Evolutionary conservation across 495 filamentous ascomycete genomes (phyloP).

Genomic region (Penicilliopsis zonata): DNA sequence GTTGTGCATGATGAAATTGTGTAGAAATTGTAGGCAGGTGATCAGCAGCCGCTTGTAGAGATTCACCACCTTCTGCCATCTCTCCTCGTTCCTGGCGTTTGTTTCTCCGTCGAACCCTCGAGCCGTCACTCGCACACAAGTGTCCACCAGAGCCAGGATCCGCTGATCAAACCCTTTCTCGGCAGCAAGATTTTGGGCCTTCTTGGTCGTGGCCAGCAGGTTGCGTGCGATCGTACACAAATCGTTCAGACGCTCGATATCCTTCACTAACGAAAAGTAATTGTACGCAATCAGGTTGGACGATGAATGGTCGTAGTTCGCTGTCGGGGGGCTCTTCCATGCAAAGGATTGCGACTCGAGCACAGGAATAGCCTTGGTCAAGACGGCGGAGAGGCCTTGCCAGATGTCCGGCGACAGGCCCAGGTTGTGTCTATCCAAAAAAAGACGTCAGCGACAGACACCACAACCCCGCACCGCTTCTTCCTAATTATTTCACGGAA

Average conservation of each 20-base stretch:
- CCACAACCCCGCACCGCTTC: neutral
- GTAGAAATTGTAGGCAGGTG: slow-evolving; percentile 77
- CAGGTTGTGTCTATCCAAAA: slow-evolving; percentile 23
- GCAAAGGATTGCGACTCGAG: slow-evolving; percentile 51
- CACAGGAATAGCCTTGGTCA: slow-evolving; percentile 47
- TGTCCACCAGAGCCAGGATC: slow-evolving; percentile 70
- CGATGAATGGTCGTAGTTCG: slow-evolving; percentile 43
- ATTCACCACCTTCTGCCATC: slow-evolving; percentile 65
- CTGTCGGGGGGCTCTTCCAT: slow-evolving; percentile 42
- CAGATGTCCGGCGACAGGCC: slow-evolving; percentile 54
- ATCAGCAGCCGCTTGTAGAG: slow-evolving; percentile 78
- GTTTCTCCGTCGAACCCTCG: slow-evolving; percentile 79
- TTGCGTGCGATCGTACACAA: slow-evolving; percentile 77
- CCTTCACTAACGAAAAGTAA: slow-evolving; percentile 60
- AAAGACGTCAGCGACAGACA: slow-evolving; percentile 1
- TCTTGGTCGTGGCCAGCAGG: slow-evolving; percentile 67
- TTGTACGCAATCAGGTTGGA: slow-evolving; percentile 69
- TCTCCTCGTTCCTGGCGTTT: slow-evolving; percentile 49
- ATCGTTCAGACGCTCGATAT: slow-evolving; percentile 75
- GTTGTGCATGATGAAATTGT: slow-evolving; percentile 87
- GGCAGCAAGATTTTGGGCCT: slow-evolving; percentile 77
- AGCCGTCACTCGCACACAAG: slow-evolving; percentile 79
- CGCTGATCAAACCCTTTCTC: slow-evolving; percentile 67
- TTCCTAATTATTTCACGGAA: neutral
- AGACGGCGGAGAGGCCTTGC: slow-evolving; percentile 51